These are phyloP conservation scores for Shiraia bambusicola DNA, from an alignment of 2,329 filamentous ascomycete species.

Conservation along the genomic window DNA sequence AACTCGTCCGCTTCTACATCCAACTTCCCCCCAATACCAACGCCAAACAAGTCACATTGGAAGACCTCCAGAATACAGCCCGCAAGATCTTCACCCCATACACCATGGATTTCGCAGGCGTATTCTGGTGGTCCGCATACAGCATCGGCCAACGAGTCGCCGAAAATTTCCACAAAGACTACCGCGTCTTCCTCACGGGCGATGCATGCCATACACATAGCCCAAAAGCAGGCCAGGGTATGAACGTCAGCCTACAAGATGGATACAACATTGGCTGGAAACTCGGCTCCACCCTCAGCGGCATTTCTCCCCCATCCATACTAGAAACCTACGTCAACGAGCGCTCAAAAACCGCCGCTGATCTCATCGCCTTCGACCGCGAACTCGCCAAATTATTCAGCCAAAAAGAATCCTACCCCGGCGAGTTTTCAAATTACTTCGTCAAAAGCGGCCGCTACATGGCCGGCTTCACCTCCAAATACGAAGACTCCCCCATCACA, in stretches of 20 bases:
- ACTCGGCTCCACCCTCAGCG: constrained; percentile 45
- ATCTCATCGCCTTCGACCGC: constrained; percentile 64
- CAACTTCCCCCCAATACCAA: constrained; percentile 56
- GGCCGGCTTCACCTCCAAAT: constrained; percentile 60
- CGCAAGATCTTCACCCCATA: constrained; percentile 58
- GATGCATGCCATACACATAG: constrained; percentile 71
- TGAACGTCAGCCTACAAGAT: constrained; percentile 63
- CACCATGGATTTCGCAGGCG: constrained; percentile 55
- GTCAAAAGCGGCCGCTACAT: constrained; percentile 60
- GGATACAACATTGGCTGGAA: constrained; percentile 62
- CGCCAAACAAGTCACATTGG: constrained; percentile 55
- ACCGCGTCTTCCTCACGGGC: constrained; percentile 68
- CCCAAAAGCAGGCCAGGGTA: constrained; percentile 70
- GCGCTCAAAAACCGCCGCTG: constrained; percentile 48
- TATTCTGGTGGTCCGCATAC: constrained; percentile 73
- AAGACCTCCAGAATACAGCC: constrained; percentile 56
- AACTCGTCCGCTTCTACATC: constrained; percentile 64
- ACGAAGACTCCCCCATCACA: constrained; percentile 55
- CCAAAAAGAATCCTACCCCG: constrained; percentile 47
- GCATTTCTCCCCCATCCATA: constrained; percentile 56
- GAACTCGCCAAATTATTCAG: constrained; percentile 56
- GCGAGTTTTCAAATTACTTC: constrained; percentile 60
- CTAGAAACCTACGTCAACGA: constrained; percentile 65
- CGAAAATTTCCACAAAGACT: constrained; percentile 65
- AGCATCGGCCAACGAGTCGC: constrained; percentile 71